Conservation (phyloP, 257 asterid genomes). For the Leptodermis oblonga region DNA sequence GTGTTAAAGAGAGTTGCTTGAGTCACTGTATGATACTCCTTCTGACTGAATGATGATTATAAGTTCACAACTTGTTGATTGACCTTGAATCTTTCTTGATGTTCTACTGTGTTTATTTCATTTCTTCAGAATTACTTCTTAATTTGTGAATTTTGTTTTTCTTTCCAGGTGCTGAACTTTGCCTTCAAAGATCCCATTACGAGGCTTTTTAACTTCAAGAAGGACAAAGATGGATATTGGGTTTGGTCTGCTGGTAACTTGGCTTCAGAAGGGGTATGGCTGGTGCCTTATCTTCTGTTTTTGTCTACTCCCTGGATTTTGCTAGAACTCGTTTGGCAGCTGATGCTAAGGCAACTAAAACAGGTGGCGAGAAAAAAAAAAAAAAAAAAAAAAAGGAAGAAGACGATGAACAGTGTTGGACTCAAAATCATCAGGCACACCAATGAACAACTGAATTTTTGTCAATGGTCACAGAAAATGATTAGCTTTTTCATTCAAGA, state of each 20-base stretch:
- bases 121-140: too few relatives aligned
- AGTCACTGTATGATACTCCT: too few relatives aligned
- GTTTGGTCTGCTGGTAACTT: slow-evolving; percentile 75
- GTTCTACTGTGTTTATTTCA: slow-evolving; percentile 8
- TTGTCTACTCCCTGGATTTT: slow-evolving; percentile 65
- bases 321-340: slow-evolving; percentile 74
- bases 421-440: neutral
- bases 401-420: too few relatives aligned
- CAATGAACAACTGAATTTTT: neutral
- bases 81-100: too few relatives aligned
- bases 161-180: slow-evolving; percentile 64
- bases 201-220: slow-evolving; percentile 64
- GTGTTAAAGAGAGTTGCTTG: neutral
- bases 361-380: slow-evolving; percentile 74
- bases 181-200: slow-evolving; percentile 77
- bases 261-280: slow-evolving; percentile 78
- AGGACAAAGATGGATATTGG: slow-evolving; percentile 72
- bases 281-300: slow-evolving; percentile 64
- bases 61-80: too few relatives aligned
- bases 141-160: neutral
- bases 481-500: neutral
- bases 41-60: too few relatives aligned
- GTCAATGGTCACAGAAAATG: too few relatives aligned
- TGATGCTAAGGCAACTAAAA: slow-evolving; percentile 62
- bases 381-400: too few relatives aligned